These are phyloP conservation scores for Monosporascus sp. DNA, from an alignment of 2,329 filamentous ascomycete species.

Conservation along the genomic window DNA sequence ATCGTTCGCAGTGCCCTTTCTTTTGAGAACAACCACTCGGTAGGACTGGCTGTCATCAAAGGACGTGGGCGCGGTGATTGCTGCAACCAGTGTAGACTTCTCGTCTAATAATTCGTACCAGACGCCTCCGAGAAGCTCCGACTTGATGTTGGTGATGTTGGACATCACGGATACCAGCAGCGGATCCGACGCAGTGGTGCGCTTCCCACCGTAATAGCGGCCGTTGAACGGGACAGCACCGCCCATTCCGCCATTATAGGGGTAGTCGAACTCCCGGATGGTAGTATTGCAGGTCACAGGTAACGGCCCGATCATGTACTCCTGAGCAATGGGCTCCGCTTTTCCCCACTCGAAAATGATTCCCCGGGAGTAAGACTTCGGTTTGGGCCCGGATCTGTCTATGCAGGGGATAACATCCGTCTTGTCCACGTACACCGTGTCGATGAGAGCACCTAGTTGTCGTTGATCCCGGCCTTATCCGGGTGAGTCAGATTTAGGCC, in stretches of 20 bases:
- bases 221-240: constrained; percentile 31
- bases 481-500: constrained; percentile 42
- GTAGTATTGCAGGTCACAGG: constrained; percentile 35
- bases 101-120: constrained; percentile 28
- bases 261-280: constrained; percentile 35
- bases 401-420: constrained; percentile 40
- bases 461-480: constrained; percentile 30
- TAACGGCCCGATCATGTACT: constrained; percentile 46
- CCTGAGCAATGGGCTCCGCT: constrained; percentile 37
- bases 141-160: constrained; percentile 42
- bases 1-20: constrained; percentile 33
- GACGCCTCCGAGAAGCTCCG: constrained; percentile 30
- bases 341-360: constrained; percentile 42
- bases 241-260: constrained; percentile 38
- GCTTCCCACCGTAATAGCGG: constrained; percentile 28
- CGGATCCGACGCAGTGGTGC: constrained; percentile 27
- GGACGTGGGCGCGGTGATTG: constrained; percentile 30
- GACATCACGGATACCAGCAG: constrained; percentile 34
- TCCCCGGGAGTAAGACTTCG: constrained; percentile 39
- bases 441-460: constrained; percentile 44
- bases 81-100: constrained; percentile 27
- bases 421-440: constrained; percentile 45
- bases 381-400: constrained; percentile 28
- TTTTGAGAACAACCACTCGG: constrained; percentile 37
- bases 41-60: constrained; percentile 36